Percentiles rank a stretch among this genome's conserved stretches.
Evolutionary conservation across 2,329 filamentous ascomycete species (phyloP).

Genomic region (Arachnopeziza araneosa): DNA sequence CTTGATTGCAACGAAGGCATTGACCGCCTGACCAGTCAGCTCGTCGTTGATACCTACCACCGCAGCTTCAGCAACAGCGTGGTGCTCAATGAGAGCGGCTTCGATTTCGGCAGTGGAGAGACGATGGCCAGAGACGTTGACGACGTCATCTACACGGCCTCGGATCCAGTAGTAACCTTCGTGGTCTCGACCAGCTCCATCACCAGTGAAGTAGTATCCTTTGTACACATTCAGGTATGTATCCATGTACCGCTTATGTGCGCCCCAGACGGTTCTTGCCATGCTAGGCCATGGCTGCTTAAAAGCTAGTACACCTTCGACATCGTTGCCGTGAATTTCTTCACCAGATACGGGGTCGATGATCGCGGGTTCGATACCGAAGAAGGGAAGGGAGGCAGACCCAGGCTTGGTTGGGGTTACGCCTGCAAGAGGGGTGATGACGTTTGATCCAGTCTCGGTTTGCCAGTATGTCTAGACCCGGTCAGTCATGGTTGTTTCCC

Average conservation of each 20-base stretch:
- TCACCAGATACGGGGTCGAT: conserved; percentile 94
- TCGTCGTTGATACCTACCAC: conserved; percentile 93
- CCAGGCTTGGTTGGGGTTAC: conserved; percentile 96
- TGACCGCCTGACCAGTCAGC: conserved; percentile 93
- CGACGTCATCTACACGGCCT: conserved; percentile 94
- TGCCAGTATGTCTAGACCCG: conserved; percentile 89
- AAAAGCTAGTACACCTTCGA: conserved; percentile 87
- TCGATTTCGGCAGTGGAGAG: conserved; percentile 97
- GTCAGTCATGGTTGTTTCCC: conserved; percentile 14
- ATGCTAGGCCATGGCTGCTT: conserved; percentile 99
- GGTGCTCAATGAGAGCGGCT: conserved; percentile 90
- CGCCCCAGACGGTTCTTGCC: conserved; percentile 95
- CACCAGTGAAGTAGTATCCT: conserved; percentile 95
- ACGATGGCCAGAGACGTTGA: conserved; percentile 95
- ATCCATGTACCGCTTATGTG: conserved; percentile 98
- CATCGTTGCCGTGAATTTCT: conserved; percentile 79
- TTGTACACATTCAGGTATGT: conserved; percentile 97
- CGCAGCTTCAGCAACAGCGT: conserved; percentile 84
- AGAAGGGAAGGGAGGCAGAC: conserved; percentile 93
- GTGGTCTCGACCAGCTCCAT: conserved; percentile 92
- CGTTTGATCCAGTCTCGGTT: conserved; percentile 95
- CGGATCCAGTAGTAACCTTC: conserved; percentile 99
- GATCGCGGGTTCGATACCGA: conserved; percentile 95
- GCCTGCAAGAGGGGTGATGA: conserved; percentile 88
- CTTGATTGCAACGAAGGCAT: conserved; percentile 92